Percentiles rank a stretch among this genome's conserved stretches.
These are phyloP conservation scores for Cudoniella acicularis DNA, from an alignment of 495 filamentous ascomycete species.

Conservation along the genomic window DNA sequence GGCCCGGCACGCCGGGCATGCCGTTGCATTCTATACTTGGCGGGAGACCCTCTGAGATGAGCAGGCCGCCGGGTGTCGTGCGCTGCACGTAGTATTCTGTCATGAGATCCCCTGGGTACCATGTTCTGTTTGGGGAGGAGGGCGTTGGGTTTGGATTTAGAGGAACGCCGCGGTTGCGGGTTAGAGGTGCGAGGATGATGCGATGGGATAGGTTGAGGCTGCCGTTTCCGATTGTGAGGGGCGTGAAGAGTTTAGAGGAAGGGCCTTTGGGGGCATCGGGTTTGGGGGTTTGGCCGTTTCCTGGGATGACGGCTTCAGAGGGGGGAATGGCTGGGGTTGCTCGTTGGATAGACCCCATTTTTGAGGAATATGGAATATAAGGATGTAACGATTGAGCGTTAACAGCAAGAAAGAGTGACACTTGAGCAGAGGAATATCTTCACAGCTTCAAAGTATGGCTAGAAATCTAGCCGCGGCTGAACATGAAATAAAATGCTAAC, in stretches of 20 bases:
- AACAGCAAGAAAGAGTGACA: no score
- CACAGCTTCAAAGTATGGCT: no score
- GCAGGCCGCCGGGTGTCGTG: constrained; percentile 48
- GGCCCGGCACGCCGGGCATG: constrained; percentile 46
- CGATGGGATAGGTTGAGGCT: constrained; percentile 48
- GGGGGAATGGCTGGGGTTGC: no score
- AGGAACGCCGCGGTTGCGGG: constrained; percentile 45
- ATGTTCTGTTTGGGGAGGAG: constrained; percentile 13
- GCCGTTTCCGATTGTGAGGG: constrained; percentile 46
- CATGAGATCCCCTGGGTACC: constrained; percentile 41
- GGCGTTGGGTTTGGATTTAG: constrained; percentile 6
- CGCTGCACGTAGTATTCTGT: constrained; percentile 54
- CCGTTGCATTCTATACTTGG: constrained; percentile 45
- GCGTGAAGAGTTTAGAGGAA: constrained; percentile 45
- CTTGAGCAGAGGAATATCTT: no score
- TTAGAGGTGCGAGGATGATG: constrained; percentile 52
- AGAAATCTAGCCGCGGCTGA: no score
- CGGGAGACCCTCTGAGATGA: constrained; percentile 54
- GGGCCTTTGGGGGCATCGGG: constrained; percentile 8
- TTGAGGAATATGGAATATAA: not conserved
- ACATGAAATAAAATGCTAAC: no score
- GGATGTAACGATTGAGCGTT: no score
- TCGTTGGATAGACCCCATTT: constrained; percentile 17
- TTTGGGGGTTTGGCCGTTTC: constrained; percentile 8
- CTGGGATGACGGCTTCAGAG: constrained; percentile 13